These are phyloP conservation scores for Globisporangium emineosum DNA, from an alignment of 352 stramenopile genomes.

Conservation along the genomic window DNA sequence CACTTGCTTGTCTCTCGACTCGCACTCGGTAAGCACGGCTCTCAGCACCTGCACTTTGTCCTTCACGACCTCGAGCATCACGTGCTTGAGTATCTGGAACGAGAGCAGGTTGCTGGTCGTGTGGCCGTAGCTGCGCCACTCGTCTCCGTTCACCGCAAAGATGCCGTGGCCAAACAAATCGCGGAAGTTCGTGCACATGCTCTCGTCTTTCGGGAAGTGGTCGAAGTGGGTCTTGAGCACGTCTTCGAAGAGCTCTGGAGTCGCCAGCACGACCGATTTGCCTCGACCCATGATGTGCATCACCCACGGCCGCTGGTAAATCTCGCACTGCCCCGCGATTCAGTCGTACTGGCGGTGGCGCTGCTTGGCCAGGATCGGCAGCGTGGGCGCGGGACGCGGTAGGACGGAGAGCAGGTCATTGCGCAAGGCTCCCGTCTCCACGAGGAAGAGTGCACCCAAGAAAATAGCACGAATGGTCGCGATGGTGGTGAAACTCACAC, in stretches of 20 bases:
- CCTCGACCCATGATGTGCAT: conserved; percentile 29
- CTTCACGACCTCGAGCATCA: conserved; percentile 35
- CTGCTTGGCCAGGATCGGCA: conserved; percentile 2
- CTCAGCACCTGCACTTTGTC: conserved; percentile 27
- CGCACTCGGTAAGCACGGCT: conserved; percentile 20
- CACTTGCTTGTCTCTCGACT: conserved; percentile 11
- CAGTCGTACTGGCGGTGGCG: conserved; percentile 21
- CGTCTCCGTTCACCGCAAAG: conserved; percentile 42
- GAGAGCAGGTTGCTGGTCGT: conserved; percentile 84
- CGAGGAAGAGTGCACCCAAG: too few species aligned
- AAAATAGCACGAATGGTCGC: too few species aligned
- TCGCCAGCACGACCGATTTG: conserved; percentile 35
- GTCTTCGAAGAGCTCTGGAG: conserved; percentile 38
- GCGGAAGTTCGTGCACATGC: conserved; percentile 24
- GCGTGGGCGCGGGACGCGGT: conserved; percentile 18
- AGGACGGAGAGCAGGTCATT: neutral
- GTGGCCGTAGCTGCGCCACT: conserved; percentile 67
- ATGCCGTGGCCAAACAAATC: conserved; percentile 67
- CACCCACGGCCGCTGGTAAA: conserved; percentile 31
- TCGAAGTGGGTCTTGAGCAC: conserved; percentile 53
- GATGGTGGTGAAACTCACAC: too few species aligned
- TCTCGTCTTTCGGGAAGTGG: conserved; percentile 53
- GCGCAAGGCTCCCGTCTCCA: too few species aligned
- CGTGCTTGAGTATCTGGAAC: conserved; percentile 40
- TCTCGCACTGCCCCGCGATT: conserved; percentile 15